Base-by-base conservation (phyloP, 2,329 filamentous ascomycete genomes). In the Paraphaeosphaeria sporulosa region DNA sequence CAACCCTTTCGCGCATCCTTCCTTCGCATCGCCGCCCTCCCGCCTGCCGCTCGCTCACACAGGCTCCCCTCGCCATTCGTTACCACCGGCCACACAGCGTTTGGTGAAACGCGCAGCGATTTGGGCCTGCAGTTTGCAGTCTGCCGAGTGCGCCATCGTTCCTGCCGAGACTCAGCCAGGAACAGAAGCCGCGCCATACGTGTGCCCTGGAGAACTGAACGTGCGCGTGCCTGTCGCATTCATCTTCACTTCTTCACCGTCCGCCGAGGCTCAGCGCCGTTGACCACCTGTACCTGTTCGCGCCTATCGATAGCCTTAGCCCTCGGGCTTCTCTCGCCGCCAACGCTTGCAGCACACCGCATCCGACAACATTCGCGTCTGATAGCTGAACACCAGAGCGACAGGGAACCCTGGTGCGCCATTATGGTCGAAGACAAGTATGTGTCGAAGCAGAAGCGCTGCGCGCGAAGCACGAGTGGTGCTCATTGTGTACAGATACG, bases 371-470 rank as follows among this genome's bases (percentile, higher is more conserved):
- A 52, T 52, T 34, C 30, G 56, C 55, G 42, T 48, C 49, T 38
- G 54, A 42, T 6, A 42, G 21, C 12, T 3, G 13, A 32, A 52
- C 15, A 50, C 53, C 13, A 57, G 50, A 51, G 55, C 54, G 58
- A 51, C 52, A 57, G 57, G 57, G 38, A 61, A 60, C 56, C 64
- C 53, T 55, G 40, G 46, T 36, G 61, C 56, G 61, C 43, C 66
- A 70, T 21, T 57, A 76, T 76, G 72, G 63, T 79, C 30, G 77
- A 79, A 74, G 78, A 79, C 67, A 80, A 80, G 76, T 79, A 74
- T 63, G 76, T 70, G 58, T 46, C 57, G 51, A 58, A 57, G 53
- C 64, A 25, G 25, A 52, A 19, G 21, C 34, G 10, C 52, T 36
- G 21, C 30, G 48, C 56, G 30, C 21, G 15, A 48, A 47, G 32